Evolutionary conservation across 2,329 filamentous ascomycete genomes (phyloP).

Genomic region (Colletotrichum tropicicola): DNA sequence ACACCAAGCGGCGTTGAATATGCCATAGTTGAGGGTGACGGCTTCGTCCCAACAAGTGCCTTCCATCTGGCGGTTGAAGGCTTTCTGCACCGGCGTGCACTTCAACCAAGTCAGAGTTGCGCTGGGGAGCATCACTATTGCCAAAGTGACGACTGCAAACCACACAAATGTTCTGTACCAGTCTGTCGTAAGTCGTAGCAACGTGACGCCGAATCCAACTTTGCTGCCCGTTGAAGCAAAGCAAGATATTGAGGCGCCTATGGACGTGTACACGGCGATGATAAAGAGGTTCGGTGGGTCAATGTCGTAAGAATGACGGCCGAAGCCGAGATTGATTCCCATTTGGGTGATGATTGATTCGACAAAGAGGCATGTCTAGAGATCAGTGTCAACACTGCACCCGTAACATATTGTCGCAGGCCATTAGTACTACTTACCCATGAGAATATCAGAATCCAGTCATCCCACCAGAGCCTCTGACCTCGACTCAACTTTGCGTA

Average conservation of each 20-base stretch:
- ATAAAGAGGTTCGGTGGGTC: conserved; percentile 6
- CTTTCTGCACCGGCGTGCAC: conserved; percentile 35
- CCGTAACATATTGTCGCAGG: background rate
- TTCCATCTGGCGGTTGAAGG: conserved; percentile 31
- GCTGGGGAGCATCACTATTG: conserved; percentile 33
- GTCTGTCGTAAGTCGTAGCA: conserved; percentile 37
- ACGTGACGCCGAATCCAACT: conserved; percentile 38
- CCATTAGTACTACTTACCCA: conserved; percentile 36
- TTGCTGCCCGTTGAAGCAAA: conserved; percentile 34
- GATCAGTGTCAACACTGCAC: background rate
- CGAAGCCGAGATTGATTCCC: conserved; percentile 31
- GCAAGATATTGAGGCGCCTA: conserved; percentile 23
- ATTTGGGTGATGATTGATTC: conserved; percentile 29
- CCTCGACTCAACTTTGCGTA: conserved; percentile 33
- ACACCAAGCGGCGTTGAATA: conserved; percentile 23
- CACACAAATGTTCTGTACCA: conserved; percentile 37
- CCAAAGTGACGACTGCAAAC: conserved; percentile 35
- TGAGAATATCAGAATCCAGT: conserved; percentile 33
- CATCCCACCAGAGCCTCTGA: conserved; percentile 35
- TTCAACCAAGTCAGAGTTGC: conserved; percentile 35
- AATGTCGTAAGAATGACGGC: conserved; percentile 30
- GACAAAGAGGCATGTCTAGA: conserved; percentile 8
- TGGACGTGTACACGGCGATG: conserved; percentile 15
- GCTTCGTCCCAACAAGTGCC: conserved; percentile 34
- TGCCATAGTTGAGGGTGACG: conserved; percentile 20